phyloP scores from a whole-genome alignment of 179 eudicot species.

The Heliamphora pulchella region DNA sequence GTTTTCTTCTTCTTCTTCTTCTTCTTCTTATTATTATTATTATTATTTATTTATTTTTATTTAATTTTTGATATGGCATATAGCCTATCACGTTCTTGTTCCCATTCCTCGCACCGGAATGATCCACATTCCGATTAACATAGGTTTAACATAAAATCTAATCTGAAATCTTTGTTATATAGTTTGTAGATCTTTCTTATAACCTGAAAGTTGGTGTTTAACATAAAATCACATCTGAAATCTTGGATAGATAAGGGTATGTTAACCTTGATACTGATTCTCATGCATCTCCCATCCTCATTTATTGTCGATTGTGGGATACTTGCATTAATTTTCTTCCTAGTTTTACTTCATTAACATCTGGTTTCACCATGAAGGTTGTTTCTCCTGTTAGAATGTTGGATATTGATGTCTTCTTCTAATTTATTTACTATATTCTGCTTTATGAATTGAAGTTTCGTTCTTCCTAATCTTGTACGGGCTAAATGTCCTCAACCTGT shows the following conservation, averaged over 20 bases:
- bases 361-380: not conserved
- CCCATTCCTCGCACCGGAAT: too few relatives aligned
- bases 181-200: too few relatives aligned
- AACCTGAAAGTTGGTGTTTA: too few relatives aligned
- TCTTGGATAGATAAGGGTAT: not conserved
- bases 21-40: too few relatives aligned
- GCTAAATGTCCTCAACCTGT: not conserved
- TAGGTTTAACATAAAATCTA: too few relatives aligned
- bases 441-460: not conserved
- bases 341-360: not conserved
- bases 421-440: not conserved
- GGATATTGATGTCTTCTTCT: not conserved
- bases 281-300: not conserved
- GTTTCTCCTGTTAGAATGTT: not conserved
- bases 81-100: too few relatives aligned
- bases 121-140: too few relatives aligned
- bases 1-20: too few relatives aligned
- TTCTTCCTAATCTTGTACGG: not conserved
- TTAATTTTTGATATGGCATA: too few relatives aligned
- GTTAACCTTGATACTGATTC: not conserved
- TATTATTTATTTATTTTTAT: too few relatives aligned
- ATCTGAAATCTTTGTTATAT: too few relatives aligned
- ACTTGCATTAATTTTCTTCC: not conserved
- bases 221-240: not conserved
- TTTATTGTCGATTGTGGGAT: not conserved